Base-by-base conservation (phyloP, 345 rosid genomes). In the Nephelium lappaceum region DNA sequence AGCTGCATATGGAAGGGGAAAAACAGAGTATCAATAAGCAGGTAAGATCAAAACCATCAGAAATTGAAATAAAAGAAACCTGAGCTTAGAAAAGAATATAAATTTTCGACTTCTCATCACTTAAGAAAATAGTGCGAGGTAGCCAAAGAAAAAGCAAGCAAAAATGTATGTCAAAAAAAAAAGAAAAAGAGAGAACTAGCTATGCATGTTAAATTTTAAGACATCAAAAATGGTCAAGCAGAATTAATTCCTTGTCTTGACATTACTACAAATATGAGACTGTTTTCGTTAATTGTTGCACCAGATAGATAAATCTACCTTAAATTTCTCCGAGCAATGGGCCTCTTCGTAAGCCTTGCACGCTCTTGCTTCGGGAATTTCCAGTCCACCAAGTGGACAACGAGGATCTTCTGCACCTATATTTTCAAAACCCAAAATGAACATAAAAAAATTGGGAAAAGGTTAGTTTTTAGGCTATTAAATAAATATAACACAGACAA, bases 331-430 rank as follows among this genome's bases (percentile, higher is more conserved):
- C 9, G 76, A 72, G 75, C 77, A 55, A 62, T 75, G 74, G 6
- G 88, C 87, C 24, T 86, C 80, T 24, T 67, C 83, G 60, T 91
- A 93, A 10, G 89, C 92, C 83, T 83, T 67, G 24, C 47, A 38
- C 43, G 92, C 85, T 73, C 79, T 87, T 74, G 79, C 77, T 74
- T 78, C 74, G 61, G 95, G 91, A 77, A 69, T 71, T 79, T 84
- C 82, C 74, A 96, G 69, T 77, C 97, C 98, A 1, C 69, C 94
- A 57, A 89, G 76, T 5, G 98, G 97, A 86, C 94, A 91, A 18
- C 94, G 97, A 47, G 89, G 97, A 84, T 95, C 98, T 31, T 88
- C 85, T 18, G 85, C 92, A 39, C 97, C 98, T 94, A 68, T 15
- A 78, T 42, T 77, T 79, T 41, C 49, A 36, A 82, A 65, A 47